Base-by-base conservation (phyloP, 2,329 filamentous ascomycete species). In the Penicillium sp. region DNA sequence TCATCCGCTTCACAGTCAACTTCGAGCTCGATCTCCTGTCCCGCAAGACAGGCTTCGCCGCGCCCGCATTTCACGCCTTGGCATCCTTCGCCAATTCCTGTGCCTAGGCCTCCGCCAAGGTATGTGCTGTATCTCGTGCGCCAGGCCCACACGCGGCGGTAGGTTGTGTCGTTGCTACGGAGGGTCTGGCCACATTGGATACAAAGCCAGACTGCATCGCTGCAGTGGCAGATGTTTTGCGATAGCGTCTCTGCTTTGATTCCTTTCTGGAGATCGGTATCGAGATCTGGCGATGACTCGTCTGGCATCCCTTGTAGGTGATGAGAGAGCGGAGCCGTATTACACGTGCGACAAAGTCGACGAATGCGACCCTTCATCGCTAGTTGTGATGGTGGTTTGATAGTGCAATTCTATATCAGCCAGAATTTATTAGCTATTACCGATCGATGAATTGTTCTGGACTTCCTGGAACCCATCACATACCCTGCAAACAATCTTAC, bases 41-140 rank as follows among this genome's bases (percentile, higher is more conserved):
- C 88, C 1, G 85, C 89, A n/a, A 92, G 82, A 73, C 92, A 97
- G 33, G 80, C 72, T n/a, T 78, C 77, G 40, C 87, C 88, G n/a
- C 90, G 85, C 0, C 91, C 92, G 69, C 92, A 97, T 60, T 90
- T 86, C 14, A 97, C 91, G 27, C 92, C 92, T 64, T 93, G 88
- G 66, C 92, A 87, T 29, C 91, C 92, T 64, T 96, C 90, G 42
- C 92, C 91, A 27, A 96, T 90, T 5, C 92, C 92, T 0, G 89
- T 92, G 23, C 92, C 91, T 0, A 95, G 80, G 2, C 90, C 90
- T 20, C 86, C 87, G 2, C 92, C 88, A 0, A 90, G 86, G 61
- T 90, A 89, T 15, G 81, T 81, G 35, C 87, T 88, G 71, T 96
- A 97, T 23, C 90, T 85, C 40, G 85, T 90, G 49, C 92, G 87